Conservation (phyloP, 2,329 filamentous ascomycete species). For the Calycina marina region DNA sequence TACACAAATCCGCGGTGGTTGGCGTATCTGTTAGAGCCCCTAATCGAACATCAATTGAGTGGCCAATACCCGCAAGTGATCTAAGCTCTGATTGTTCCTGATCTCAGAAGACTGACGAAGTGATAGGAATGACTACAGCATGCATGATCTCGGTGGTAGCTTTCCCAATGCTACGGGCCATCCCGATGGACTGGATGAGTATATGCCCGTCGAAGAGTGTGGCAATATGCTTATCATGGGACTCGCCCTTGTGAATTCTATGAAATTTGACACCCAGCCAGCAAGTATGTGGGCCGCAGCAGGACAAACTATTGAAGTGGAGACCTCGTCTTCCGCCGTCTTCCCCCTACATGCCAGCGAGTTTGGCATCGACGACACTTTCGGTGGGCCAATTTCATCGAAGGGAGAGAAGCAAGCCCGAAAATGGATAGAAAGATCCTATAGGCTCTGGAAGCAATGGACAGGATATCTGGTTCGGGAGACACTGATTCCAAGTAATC, state of each 20-base stretch:
- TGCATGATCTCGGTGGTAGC: conserved; percentile 60
- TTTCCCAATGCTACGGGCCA: conserved; percentile 70
- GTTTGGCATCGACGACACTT: conserved; percentile 43
- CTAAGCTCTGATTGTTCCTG: not conserved
- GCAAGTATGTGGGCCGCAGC: conserved; percentile 42
- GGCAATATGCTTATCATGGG: conserved; percentile 60
- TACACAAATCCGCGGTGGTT: conserved; percentile 75
- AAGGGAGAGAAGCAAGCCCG: conserved; percentile 41
- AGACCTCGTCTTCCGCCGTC: conserved; percentile 12
- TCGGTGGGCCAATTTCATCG: conserved; percentile 34
- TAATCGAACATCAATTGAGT: conserved; percentile 69
- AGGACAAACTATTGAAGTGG: conserved; percentile 18
- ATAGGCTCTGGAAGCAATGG: conserved; percentile 54
- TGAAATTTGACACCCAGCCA: conserved; percentile 45
- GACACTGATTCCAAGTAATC: conserved; percentile 47
- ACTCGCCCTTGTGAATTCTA: conserved; percentile 59
- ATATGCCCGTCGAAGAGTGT: conserved; percentile 54
- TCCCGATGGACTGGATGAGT: conserved; percentile 44
- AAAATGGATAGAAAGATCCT: conserved; percentile 47
- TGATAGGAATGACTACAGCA: conserved; percentile 52
- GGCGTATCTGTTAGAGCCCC: conserved; percentile 62
- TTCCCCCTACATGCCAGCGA: conserved; percentile 28
- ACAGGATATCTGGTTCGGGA: conserved; percentile 52
- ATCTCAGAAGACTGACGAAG: not conserved
- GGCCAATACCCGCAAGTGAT: conserved; percentile 53